These are phyloP conservation scores for Chalciporus piperatus DNA, from an alignment of 768 basidiomycete genomes.

Conservation along the genomic window DNA sequence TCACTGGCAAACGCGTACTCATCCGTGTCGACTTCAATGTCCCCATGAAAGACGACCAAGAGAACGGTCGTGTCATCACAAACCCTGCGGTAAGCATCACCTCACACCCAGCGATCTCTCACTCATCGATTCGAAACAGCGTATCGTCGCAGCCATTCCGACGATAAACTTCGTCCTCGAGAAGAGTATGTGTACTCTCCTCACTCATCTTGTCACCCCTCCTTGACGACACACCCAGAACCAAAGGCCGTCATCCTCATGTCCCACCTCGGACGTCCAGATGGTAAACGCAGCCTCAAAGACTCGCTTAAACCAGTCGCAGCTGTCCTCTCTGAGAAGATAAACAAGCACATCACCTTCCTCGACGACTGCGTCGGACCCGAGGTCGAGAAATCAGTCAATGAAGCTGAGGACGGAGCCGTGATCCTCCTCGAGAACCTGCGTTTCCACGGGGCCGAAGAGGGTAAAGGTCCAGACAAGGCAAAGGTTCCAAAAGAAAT, in stretches of 20 bases:
- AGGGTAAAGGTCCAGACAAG: slow-evolving; percentile 97
- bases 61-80: slow-evolving; percentile 88
- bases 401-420: slow-evolving; percentile 54
- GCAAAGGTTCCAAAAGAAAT: slow-evolving; percentile 84
- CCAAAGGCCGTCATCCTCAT: slow-evolving; percentile 86
- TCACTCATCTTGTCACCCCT: background rate
- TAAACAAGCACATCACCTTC: slow-evolving; percentile 72
- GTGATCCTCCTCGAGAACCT: slow-evolving; percentile 95
- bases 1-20: slow-evolving; percentile 85
- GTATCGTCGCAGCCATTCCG: slow-evolving; percentile 94
- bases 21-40: slow-evolving; percentile 98
- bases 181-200: slow-evolving; percentile 48
- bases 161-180: slow-evolving; percentile 93
- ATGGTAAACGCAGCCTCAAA: slow-evolving; percentile 85
- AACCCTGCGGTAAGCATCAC: slow-evolving; percentile 81
- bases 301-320: slow-evolving; percentile 91
- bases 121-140: slow-evolving; percentile 45
- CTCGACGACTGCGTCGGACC: slow-evolving; percentile 82
- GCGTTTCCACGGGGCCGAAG: slow-evolving; percentile 98
- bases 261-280: slow-evolving; percentile 97
- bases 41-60: slow-evolving; percentile 67
- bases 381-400: slow-evolving; percentile 77
- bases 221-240: slow-evolving; percentile 39
- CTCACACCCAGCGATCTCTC: slow-evolving; percentile 1
- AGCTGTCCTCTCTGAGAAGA: slow-evolving; percentile 47